These are phyloP conservation scores for Zanthoxylum bungeanum DNA, from an alignment of 345 rosid genomes.

Conservation along the genomic window DNA sequence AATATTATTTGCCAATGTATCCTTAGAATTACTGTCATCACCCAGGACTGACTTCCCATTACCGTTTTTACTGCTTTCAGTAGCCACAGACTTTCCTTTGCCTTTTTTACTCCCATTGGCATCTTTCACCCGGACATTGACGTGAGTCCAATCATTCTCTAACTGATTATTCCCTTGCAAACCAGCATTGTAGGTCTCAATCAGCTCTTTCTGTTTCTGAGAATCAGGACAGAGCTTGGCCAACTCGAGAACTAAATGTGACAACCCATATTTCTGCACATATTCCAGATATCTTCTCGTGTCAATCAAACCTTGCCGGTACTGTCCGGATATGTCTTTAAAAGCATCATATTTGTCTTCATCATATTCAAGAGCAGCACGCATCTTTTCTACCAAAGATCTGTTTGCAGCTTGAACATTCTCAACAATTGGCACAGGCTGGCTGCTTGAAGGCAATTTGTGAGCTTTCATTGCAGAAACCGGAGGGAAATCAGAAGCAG, in stretches of 20 bases:
- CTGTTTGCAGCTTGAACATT: constrained; percentile 78
- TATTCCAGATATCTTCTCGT: constrained; percentile 58
- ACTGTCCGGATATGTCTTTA: constrained; percentile 69
- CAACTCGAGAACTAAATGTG: constrained; percentile 74
- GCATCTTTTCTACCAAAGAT: constrained; percentile 79
- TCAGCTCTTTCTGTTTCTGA: constrained; percentile 77
- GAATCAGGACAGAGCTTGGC: constrained; percentile 86
- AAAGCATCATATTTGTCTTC: constrained; percentile 66
- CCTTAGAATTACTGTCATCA: constrained; percentile 34
- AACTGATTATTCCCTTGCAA: constrained; percentile 27
- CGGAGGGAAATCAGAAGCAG: constrained; percentile 69
- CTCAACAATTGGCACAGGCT: constrained; percentile 29
- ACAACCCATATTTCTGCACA: constrained; percentile 62
- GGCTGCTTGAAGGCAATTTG: constrained; percentile 33
- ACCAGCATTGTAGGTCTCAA: constrained; percentile 57
- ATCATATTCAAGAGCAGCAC: constrained; percentile 60
- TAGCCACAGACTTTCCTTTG: constrained; percentile 38
- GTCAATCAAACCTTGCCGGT: constrained; percentile 77
- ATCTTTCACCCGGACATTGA: constrained; percentile 18
- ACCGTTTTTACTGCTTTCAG: constrained; percentile 33
- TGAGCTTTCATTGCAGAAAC: constrained; percentile 51
- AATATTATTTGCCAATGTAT: constrained; percentile 53
- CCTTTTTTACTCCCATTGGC: constrained; percentile 30
- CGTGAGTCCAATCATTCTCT: constrained; percentile 29
- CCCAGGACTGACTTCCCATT: constrained; percentile 45